A percentile compares a stretch with the other conserved stretches of the same genome.
Evolutionary conservation across 257 asterid genomes (phyloP).

Genomic region (Salvia miltiorrhiza): DNA sequence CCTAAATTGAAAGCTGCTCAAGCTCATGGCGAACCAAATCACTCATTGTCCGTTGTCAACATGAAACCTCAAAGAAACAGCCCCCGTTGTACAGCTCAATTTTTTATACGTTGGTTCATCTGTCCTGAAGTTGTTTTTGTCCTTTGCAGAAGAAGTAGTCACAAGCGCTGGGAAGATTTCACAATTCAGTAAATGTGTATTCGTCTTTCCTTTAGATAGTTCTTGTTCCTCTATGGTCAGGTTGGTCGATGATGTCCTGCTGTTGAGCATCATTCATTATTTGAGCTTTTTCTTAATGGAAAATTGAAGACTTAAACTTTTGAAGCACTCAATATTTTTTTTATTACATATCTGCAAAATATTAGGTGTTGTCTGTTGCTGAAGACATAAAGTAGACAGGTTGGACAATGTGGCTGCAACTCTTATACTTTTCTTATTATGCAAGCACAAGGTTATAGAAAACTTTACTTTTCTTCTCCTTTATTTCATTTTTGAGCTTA

Average conservation of each 20-base stretch:
- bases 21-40: conserved; percentile 30
- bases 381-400: conserved; percentile 7
- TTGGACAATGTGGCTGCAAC: background rate
- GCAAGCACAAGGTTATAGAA: background rate
- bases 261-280: conserved; percentile 18
- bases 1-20: conserved; percentile 26
- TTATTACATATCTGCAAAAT: background rate
- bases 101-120: conserved; percentile 19
- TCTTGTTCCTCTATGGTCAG: conserved; percentile 29
- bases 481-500: conserved; percentile 7
- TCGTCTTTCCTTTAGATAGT: conserved; percentile 23
- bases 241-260: conserved; percentile 27
- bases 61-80: conserved; percentile 34
- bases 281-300: background rate
- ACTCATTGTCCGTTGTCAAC: conserved; percentile 27
- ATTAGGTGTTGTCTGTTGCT: conserved; percentile 12
- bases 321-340: background rate
- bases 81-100: conserved; percentile 29
- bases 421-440: background rate
- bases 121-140: conserved; percentile 43
- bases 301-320: conserved; percentile 16
- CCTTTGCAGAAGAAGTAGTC: conserved; percentile 57
- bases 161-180: conserved; percentile 44
- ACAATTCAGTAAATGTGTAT: conserved; percentile 33
- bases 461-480: background rate